A percentile compares a stretch with the other conserved stretches of the same genome.
Conservation (phyloP, 768 basidiomycete species). For the Polyporus arcularius region DNA sequence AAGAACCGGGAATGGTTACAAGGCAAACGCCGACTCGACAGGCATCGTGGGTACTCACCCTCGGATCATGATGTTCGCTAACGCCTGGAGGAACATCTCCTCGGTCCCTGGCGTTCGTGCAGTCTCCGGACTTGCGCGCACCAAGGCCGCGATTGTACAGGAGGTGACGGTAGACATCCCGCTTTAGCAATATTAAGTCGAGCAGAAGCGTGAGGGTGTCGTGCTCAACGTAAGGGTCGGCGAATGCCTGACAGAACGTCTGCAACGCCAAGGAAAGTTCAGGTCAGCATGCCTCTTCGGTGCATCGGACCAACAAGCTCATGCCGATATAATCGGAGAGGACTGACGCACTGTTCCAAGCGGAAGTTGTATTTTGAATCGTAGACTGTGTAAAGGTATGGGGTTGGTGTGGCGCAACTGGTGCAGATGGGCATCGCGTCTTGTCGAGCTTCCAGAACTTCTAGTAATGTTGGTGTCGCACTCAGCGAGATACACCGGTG, state of each 20-base stretch:
- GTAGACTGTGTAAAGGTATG: slow-evolving; percentile 81
- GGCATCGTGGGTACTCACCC: neutral
- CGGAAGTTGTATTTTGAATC: slow-evolving; percentile 76
- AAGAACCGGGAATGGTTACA: no score
- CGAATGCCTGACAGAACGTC: slow-evolving; percentile 65
- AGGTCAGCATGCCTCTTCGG: slow-evolving; percentile 8
- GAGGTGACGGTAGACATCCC: slow-evolving; percentile 79
- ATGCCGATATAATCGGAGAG: slow-evolving; percentile 4
- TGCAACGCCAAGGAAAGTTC: slow-evolving; percentile 27
- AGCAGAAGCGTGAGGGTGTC: slow-evolving; percentile 71
- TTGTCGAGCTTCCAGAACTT: neutral
- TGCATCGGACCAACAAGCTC: slow-evolving; percentile 4
- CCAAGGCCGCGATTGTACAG: slow-evolving; percentile 77
- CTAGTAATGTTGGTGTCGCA: no score
- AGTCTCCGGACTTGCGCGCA: slow-evolving; percentile 47
- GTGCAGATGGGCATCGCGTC: slow-evolving; percentile 77
- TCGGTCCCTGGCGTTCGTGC: slow-evolving; percentile 8
- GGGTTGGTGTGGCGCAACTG: slow-evolving; percentile 63
- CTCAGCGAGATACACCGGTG: neutral
- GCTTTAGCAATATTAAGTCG: slow-evolving; percentile 80
- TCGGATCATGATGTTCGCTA: neutral
- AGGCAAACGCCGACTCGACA: no score
- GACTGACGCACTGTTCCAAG: slow-evolving; percentile 80
- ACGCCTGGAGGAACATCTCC: neutral
- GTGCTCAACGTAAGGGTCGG: slow-evolving; percentile 87